Base-by-base conservation (phyloP, 2,329 filamentous ascomycete species). In the Phialemoniopsis sp. region DNA sequence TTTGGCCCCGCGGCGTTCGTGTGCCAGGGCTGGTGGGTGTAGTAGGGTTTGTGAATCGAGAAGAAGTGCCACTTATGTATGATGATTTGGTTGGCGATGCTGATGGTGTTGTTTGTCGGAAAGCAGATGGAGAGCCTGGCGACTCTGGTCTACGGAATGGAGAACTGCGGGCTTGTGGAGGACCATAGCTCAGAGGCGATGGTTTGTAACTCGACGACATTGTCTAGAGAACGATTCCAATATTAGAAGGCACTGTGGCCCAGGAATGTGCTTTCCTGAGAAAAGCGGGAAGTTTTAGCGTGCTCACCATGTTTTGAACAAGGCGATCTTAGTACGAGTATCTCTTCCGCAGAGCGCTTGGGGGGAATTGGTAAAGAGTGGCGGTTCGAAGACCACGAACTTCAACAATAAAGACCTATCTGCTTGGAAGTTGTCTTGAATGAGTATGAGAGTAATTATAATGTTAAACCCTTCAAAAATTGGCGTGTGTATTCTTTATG, bases 111-210 rank as follows among this genome's bases (percentile, higher is more conserved):
- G 77, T 77, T 46, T 82, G 73, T 51, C 82, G 76, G 41, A 87
- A 62, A 18, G 76, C 65, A 28, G 78, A 84, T 3, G 85, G 82
- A 9, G 85, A 87, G 17, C 76, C 72, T 15, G 80, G 76, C 15
- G 78, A 80, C 49, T 79, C 77, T 38, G 77, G 70, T 49, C 79
- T 65, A 42, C 79, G 73, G 56, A 84, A 84, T 12, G 80, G 80
- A 37, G 80, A 84, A 54, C 67, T 75, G 57, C 86, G 79, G 21
- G 21, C 21, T 26, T 26, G 21, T 50, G 79, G 76, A 34, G 85
- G 83, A 48, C 81, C 81, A 63, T 85, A 87, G 44, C 82, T 82
- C 44, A 87, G 65, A 39, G 82, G 82, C 17, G 83, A 87, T 13
- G 82, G 82, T 59, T 86, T 87, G 62, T 84, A 87, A 41, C 76